Base-by-base conservation (phyloP, 768 basidiomycete species). In the Xerocomellus amylosporus region DNA sequence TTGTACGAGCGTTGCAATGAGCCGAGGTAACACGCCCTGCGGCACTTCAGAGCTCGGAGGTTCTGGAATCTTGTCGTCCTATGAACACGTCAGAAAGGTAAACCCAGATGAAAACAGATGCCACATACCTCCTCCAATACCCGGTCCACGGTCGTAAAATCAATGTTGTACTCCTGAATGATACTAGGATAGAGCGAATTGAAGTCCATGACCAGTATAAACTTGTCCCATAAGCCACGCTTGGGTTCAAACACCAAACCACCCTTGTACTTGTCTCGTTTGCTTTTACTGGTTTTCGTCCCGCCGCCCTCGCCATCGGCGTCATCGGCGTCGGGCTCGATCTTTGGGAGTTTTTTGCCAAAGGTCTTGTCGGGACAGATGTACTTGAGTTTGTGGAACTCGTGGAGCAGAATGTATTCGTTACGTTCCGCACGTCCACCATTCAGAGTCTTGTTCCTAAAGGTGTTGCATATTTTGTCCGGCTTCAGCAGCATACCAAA, bases 101-200 rank as follows among this genome's bases (percentile, higher is more conserved):
- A 19, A 33, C 52, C 17, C 37, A 38, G 17, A 43, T 3, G 33
- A 14, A 30, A 37, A 28, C 5, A 50, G 19, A 42, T 8, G 44
- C 2, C 17, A 71, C 77, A 51, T 55, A 74, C 88, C 64, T 83
- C 83, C 54, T 78, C 76, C 24, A 84, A 84, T 8, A 80, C 76
- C 51, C 82, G 81, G 42, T 92, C 89, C 19, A 98, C 87, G 0
- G 97, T 99, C 10, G 97, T 98, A 65, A 98, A 98, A 73, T 98
- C 97, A 61, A 99, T 98, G 69, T 99, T 98, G 68, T 91, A 99
- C 77, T 99, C 97, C 66, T 98, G 97, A 45, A 99, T 99, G 76
- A 99, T 99, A 70, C 91, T 94, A 7, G 97, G 97, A 69, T 99
- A 99, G 52, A 99, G 79, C 56, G 94, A 97, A 73, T 99, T 99